Evolutionary conservation across 176 grass and related monocot species (phyloP).

Genomic region (Phragmites australis): DNA sequence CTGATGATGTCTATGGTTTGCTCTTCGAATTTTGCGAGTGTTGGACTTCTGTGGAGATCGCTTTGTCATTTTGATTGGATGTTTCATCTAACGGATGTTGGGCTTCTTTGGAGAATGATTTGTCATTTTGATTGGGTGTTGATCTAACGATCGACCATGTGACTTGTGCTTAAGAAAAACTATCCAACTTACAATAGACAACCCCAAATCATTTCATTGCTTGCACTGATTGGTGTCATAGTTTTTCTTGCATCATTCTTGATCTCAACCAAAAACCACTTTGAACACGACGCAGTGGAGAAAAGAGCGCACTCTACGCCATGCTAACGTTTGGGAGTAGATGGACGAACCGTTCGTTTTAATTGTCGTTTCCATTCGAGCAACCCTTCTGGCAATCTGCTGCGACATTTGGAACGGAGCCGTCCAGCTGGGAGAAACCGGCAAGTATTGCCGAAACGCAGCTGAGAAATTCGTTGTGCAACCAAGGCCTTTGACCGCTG

Average conservation of each 20-base stretch:
- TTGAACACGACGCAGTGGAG: background rate
- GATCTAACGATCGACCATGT: background rate
- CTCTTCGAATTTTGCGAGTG: background rate
- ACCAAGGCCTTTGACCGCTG: conserved; percentile 8
- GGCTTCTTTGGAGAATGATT: no score
- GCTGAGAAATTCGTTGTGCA: background rate
- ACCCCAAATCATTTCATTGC: background rate
- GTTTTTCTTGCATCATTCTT: background rate
- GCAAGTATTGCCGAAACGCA: background rate
- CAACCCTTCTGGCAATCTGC: background rate
- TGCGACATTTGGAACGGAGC: background rate
- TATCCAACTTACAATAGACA: background rate
- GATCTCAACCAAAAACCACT: background rate
- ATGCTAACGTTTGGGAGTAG: background rate
- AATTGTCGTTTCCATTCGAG: background rate
- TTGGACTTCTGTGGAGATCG: background rate
- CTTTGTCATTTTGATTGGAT: background rate
- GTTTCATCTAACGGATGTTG: background rate
- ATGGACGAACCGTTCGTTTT: background rate
- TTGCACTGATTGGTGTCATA: background rate
- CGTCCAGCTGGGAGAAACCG: background rate
- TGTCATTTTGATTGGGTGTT: background rate
- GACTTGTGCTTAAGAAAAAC: no score
- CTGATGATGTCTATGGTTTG: background rate
- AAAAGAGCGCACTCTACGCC: background rate